A percentile compares a stretch with the other conserved stretches of the same genome.
phyloP scores from a whole-genome alignment of 805 yeast species.

The Teunomyces pallodes region DNA sequence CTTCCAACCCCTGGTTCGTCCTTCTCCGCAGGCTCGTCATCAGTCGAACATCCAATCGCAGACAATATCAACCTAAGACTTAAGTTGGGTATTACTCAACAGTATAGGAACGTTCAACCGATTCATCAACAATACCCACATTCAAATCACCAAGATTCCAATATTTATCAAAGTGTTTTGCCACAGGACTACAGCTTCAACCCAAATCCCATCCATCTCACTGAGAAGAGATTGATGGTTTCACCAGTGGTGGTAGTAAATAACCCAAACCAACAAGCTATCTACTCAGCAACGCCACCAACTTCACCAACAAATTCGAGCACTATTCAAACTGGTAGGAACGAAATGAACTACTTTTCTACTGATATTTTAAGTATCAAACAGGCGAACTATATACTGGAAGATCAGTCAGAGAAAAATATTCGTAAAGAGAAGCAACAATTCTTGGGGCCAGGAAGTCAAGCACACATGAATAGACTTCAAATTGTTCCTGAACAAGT shows the following conservation, averaged over 20 bases:
- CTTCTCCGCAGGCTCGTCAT: neutral
- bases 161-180: neutral
- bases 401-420: neutral
- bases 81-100: constrained; percentile 5
- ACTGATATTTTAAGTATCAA: neutral
- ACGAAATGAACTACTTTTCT: neutral
- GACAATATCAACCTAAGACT: constrained; percentile 9
- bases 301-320: neutral
- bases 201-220: neutral
- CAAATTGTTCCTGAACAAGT: neutral
- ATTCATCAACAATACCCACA: neutral
- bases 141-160: too few relatives aligned
- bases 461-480: neutral
- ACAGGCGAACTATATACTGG: neutral
- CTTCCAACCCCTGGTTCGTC: neutral
- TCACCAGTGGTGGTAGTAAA: constrained; percentile 6
- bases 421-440: neutral
- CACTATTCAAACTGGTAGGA: neutral
- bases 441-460: neutral
- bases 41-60: neutral
- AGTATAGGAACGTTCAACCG: neutral
- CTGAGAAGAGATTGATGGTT: neutral
- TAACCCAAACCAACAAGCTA: neutral
- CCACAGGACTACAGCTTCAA: neutral
- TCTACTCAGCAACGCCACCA: neutral